Evolutionary conservation across 2,329 filamentous ascomycete genomes (phyloP).

Genomic region (Magnaporthiopsis rhizophila): DNA sequence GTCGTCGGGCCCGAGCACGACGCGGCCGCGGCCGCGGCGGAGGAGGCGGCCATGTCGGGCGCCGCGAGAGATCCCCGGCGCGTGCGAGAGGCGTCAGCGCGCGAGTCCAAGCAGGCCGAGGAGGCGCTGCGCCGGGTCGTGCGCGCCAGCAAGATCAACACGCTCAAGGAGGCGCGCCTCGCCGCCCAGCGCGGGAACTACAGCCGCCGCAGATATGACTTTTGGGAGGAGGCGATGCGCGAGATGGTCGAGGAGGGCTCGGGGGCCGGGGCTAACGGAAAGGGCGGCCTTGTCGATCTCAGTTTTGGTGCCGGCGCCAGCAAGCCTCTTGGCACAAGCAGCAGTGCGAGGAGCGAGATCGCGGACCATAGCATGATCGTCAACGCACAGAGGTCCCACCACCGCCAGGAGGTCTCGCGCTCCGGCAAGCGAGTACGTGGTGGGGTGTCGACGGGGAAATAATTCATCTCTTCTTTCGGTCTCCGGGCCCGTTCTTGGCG

Average conservation of each 20-base stretch:
- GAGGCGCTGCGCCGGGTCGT: slow-evolving; percentile 52
- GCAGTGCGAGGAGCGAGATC: slow-evolving; percentile 35
- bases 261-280: slow-evolving; percentile 11
- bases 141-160: slow-evolving; percentile 54
- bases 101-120: slow-evolving; percentile 54
- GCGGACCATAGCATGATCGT: slow-evolving; percentile 59
- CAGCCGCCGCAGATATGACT: slow-evolving; percentile 46
- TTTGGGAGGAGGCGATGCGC: slow-evolving; percentile 56
- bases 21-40: slow-evolving; percentile 9
- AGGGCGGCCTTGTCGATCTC: slow-evolving; percentile 4
- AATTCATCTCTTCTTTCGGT: background rate
- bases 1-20: slow-evolving; percentile 10
- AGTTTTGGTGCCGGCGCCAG: background rate
- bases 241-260: slow-evolving; percentile 37
- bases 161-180: slow-evolving; percentile 55
- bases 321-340: slow-evolving; percentile 19
- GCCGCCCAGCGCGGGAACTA: slow-evolving; percentile 43
- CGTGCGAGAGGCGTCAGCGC: slow-evolving; percentile 50
- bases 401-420: slow-evolving; percentile 45
- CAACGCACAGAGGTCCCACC: slow-evolving; percentile 45
- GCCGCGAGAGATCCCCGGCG: slow-evolving; percentile 47
- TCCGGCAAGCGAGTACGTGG: slow-evolving; percentile 31
- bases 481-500: background rate
- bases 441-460: slow-evolving; percentile 7
- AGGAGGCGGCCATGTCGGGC: slow-evolving; percentile 13